phyloP scores from a whole-genome alignment of 2,329 filamentous ascomycete genomes.

The Fusarium xyrophilum region DNA sequence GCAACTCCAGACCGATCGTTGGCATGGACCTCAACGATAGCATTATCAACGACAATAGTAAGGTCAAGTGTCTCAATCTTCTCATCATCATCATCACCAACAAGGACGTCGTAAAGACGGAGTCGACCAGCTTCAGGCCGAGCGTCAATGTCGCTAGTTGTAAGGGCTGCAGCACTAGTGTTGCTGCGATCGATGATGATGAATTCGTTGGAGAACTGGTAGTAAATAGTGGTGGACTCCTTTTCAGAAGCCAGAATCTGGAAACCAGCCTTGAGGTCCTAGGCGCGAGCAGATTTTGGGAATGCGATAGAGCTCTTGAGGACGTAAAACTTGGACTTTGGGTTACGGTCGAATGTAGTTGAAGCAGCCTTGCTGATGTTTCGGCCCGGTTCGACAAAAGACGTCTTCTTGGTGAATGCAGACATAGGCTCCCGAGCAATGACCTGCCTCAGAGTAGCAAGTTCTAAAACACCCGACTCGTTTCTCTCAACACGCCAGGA shows the following conservation, averaged over 20 bases:
- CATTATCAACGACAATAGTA: conserved; percentile 51
- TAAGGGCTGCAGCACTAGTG: conserved; percentile 50
- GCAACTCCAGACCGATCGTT: conserved; percentile 52
- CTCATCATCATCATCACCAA: conserved; percentile 39
- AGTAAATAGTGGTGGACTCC: conserved; percentile 53
- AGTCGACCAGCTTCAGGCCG: conserved; percentile 49
- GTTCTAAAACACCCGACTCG: conserved; percentile 45
- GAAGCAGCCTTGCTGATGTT: conserved; percentile 29
- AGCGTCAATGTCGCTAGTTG: conserved; percentile 48
- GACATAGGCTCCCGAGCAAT: conserved; percentile 48
- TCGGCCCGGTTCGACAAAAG: conserved; percentile 37
- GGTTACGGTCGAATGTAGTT: conserved; percentile 13
- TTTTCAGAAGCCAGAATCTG: conserved; percentile 50
- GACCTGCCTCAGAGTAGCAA: conserved; percentile 48
- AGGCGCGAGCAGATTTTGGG: conserved; percentile 44
- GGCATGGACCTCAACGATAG: conserved; percentile 50
- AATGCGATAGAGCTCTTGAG: conserved; percentile 49
- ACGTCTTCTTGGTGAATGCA: conserved; percentile 41
- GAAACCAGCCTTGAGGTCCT: conserved; percentile 49
- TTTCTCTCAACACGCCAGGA: conserved; percentile 48
- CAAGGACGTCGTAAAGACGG: conserved; percentile 49
- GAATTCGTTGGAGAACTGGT: conserved; percentile 54
- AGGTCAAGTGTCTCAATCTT: conserved; percentile 49
- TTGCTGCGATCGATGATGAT: conserved; percentile 51
- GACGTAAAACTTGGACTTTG: conserved; percentile 49